Conservation (phyloP, 805 yeast genomes). For the Dipodascus geniculatus region DNA sequence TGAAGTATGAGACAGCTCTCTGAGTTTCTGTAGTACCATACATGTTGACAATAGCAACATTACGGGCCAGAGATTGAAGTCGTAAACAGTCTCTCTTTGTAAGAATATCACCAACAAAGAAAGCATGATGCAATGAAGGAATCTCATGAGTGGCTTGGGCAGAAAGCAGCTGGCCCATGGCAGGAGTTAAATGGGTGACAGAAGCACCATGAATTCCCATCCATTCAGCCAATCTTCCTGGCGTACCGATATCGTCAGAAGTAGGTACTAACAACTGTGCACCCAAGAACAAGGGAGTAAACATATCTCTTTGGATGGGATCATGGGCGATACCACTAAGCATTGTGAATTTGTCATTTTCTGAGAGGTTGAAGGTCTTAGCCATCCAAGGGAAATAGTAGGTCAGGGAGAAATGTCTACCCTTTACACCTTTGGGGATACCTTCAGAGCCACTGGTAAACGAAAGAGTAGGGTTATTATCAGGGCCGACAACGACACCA, state of each 20-base stretch:
- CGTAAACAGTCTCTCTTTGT: conserved; percentile 95
- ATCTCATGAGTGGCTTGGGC: conserved; percentile 90
- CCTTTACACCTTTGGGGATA: conserved; percentile 95
- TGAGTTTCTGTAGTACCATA: conserved; percentile 99
- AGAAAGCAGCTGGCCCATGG: conserved; percentile 95
- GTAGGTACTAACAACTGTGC: conserved; percentile 91
- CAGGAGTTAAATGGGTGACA: conserved; percentile 96
- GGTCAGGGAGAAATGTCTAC: conserved; percentile 93
- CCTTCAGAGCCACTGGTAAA: conserved; percentile 98
- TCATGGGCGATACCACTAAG: conserved; percentile 98
- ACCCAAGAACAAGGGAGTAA: conserved; percentile 93
- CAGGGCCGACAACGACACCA: conserved; percentile 94
- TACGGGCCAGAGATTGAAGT: conserved; percentile 82
- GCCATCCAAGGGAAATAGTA: conserved; percentile 99
- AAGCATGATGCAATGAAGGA: conserved; percentile 84
- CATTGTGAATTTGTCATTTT: conserved; percentile 88
- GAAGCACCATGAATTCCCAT: conserved; percentile 84
- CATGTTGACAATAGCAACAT: conserved; percentile 89
- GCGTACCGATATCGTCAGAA: conserved; percentile 96
- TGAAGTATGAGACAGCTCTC: conserved; percentile 91
- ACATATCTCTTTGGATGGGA: conserved; percentile 98
- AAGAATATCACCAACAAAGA: conserved; percentile 94
- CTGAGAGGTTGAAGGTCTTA: conserved; percentile 62
- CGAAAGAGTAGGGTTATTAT: conserved; percentile 89
- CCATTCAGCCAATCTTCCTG: conserved; percentile 96